These are phyloP conservation scores for Schizochytrium sp. DNA, from an alignment of 108 stramenopile genomes.

Conservation along the genomic window DNA sequence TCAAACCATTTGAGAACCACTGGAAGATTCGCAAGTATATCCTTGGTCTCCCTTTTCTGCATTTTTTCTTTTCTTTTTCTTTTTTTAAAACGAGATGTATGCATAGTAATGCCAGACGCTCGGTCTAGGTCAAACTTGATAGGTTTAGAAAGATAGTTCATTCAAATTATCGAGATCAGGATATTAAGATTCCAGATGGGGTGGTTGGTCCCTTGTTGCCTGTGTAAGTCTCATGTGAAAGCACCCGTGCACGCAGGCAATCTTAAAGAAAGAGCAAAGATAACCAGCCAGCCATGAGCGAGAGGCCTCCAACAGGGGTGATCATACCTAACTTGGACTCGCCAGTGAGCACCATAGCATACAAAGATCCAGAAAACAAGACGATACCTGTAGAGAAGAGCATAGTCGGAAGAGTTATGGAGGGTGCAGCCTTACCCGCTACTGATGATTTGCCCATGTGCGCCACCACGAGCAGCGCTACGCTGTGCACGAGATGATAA, in stretches of 20 bases:
- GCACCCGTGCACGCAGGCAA: neutral
- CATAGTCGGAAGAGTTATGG: neutral
- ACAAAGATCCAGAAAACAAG: conserved; percentile 9
- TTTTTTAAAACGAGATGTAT: no score
- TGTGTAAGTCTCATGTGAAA: no score
- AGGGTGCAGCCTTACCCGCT: neutral
- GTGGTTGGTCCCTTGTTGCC: no score
- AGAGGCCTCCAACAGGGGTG: conserved; percentile 40
- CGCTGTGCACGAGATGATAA: conserved; percentile 30
- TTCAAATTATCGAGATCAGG: no score
- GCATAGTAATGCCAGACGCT: no score
- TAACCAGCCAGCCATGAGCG: conserved; percentile 6
- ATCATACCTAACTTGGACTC: conserved; percentile 46
- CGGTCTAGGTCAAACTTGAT: no score
- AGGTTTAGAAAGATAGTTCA: no score
- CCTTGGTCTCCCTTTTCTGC: no score
- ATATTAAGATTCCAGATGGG: no score
- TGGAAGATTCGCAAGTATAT: no score
- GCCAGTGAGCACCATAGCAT: conserved; percentile 58
- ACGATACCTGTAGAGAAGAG: conserved; percentile 2
- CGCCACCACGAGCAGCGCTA: neutral
- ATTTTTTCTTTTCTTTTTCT: no score
- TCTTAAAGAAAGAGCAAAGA: neutral
- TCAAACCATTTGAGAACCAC: no score
- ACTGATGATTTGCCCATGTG: neutral